Evolutionary conservation across 2,329 filamentous ascomycete genomes (phyloP).

Genomic region (Venturia asperata): DNA sequence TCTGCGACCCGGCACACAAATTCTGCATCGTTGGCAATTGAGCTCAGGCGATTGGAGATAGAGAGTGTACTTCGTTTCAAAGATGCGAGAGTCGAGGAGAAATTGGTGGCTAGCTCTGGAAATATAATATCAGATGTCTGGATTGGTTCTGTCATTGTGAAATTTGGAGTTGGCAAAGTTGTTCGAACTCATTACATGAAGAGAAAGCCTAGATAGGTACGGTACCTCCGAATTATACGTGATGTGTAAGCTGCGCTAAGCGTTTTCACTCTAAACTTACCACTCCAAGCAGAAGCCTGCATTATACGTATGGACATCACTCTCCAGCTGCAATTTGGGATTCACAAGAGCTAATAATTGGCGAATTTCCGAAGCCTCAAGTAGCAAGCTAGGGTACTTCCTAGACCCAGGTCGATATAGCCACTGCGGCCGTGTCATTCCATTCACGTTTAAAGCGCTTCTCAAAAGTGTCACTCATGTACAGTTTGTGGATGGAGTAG

Average conservation of each 20-base stretch:
- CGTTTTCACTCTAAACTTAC: too few species aligned
- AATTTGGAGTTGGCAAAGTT: neutral
- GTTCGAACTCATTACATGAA: neutral
- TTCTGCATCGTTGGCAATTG: conserved; percentile 66
- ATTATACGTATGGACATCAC: too few species aligned
- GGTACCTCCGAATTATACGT: neutral
- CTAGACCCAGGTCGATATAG: too few species aligned
- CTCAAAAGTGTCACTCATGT: neutral
- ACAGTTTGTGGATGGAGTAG: neutral
- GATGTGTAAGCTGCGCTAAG: neutral
- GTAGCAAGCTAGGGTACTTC: too few species aligned
- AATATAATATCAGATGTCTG: conserved; percentile 43
- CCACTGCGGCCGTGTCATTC: neutral
- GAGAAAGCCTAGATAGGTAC: too few species aligned
- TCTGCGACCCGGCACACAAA: conserved; percentile 62
- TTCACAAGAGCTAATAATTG: too few species aligned
- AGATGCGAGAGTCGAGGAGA: conserved; percentile 62
- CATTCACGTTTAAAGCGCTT: neutral
- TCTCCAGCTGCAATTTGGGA: too few species aligned
- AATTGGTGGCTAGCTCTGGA: conserved; percentile 51
- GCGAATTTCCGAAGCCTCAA: too few species aligned
- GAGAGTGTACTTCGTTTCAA: conserved; percentile 71
- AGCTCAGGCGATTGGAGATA: conserved; percentile 72
- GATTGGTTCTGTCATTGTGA: conserved; percentile 5
- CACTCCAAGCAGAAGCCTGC: too few species aligned